Base-by-base conservation (phyloP, 805 yeast species). In the Sungouiozyma intestinalis region DNA sequence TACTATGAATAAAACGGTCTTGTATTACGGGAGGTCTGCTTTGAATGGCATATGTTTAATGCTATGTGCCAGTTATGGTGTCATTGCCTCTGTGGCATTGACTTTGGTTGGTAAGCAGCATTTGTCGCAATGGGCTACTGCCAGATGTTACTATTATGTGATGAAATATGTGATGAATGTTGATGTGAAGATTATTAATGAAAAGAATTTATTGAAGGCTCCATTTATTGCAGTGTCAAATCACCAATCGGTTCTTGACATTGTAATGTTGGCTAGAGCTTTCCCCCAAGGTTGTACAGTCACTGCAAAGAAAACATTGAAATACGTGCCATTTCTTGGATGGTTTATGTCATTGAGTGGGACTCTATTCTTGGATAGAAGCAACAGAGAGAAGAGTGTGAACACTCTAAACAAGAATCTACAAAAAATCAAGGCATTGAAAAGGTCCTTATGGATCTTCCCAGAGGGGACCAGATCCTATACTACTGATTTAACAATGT, bases 381-480 rank as follows among this genome's bases (percentile, higher is more conserved):
- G 77, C 4, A 79, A 78, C 58, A 76, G 85, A 48, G 77, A 75
- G 44, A 77, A 81, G 56, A 87, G 97, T 17, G 74, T 85, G 44
- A 69, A 67, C 43, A 83, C 92, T 8, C 74, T 92, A 58, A 79
- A 79, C 41, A 61, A 64, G 13, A 95, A 97, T 3, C 71, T 85
- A 41, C 61, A 64, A 9, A 68, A 69, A 19, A 69, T 92, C 60
- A 79, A 78, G 57, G 55, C 60, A 3, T 69, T 78, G 39, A 76
- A 78, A 55, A 79, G 88, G 52, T 85, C 82, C 14, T 71, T 92
- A 18, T 92, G 81, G 73, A 77, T 92, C 66, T 92, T 88, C 71
- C 96, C 97, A 19, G 99, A 92, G 64, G 99, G 99, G 20, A 92
- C 98, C 2, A 76, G 99, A 63, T 86, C 97, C 0, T 83, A 81